These are phyloP conservation scores for Bisporella sp. DNA, from an alignment of 2,329 filamentous ascomycete genomes.

Conservation along the genomic window DNA sequence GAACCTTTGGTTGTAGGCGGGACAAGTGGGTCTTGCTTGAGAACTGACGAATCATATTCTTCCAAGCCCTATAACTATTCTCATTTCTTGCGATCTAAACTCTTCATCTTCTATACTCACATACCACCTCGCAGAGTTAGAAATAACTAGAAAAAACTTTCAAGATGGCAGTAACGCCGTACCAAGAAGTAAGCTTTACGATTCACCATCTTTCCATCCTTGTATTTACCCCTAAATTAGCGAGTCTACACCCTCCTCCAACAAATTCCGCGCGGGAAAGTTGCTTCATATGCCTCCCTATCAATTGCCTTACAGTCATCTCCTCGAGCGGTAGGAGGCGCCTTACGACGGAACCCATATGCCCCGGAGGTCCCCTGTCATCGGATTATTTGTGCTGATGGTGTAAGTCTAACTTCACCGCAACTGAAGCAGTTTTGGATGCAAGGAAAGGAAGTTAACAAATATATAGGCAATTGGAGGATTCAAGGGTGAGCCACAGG, in stretches of 20 bases:
- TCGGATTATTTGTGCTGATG: constrained; percentile 48
- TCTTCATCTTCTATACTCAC: neutral
- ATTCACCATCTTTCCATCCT: neutral
- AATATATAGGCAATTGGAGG: constrained; percentile 35
- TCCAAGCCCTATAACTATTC: neutral
- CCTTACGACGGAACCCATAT: constrained; percentile 53
- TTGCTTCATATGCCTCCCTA: constrained; percentile 53
- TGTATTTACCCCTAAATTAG: constrained; percentile 6
- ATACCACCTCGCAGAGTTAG: neutral
- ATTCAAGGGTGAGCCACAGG: constrained; percentile 44
- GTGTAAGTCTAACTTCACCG: constrained; percentile 29
- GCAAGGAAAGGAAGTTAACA: neutral
- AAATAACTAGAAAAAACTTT: neutral
- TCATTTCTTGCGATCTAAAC: neutral
- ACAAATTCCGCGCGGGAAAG: constrained; percentile 51
- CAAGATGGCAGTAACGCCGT: constrained; percentile 18
- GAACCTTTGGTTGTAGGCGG: no score
- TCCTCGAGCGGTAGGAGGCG: constrained; percentile 55
- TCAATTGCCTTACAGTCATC: constrained; percentile 50
- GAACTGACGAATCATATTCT: constrained; percentile 17
- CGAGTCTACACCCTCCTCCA: constrained; percentile 49
- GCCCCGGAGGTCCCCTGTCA: constrained; percentile 57
- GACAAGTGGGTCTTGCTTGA: constrained; percentile 13
- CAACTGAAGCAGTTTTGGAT: neutral
- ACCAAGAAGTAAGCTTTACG: constrained; percentile 13